These are phyloP conservation scores for Vitis hybrid DNA, from an alignment of 177 flowering plant species.

Conservation along the genomic window DNA sequence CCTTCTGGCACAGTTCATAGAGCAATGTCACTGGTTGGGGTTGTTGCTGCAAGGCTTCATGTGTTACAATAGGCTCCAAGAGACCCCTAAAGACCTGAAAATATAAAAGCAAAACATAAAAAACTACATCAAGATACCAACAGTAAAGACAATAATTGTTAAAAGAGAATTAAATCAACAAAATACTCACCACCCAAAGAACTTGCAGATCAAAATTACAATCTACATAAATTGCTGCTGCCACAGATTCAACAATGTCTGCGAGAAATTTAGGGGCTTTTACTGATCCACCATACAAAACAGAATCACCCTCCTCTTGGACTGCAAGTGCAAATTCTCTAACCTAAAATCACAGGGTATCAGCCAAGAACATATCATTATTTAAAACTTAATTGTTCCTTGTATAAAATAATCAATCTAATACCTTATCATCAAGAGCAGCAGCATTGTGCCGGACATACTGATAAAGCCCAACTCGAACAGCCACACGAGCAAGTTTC, in stretches of 20 bases:
- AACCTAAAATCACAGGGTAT: conserved; percentile 38
- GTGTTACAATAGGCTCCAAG: conserved; percentile 68
- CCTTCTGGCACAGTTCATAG: conserved; percentile 67
- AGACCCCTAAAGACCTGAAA: conserved; percentile 50
- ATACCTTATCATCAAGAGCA: conserved; percentile 53
- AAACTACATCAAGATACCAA: no score
- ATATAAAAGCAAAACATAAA: no score
- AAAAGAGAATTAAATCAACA: no score
- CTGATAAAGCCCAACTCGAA: conserved; percentile 43
- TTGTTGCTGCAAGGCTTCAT: conserved; percentile 46
- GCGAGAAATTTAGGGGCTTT: conserved; percentile 89
- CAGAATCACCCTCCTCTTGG: conserved; percentile 36
- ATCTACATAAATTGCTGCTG: conserved; percentile 79
- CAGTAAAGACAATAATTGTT: not conserved
- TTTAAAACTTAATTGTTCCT: not conserved
- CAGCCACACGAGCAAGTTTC: conserved; percentile 88
- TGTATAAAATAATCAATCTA: no score
- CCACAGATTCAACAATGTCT: conserved; percentile 79
- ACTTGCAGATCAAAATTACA: conserved; percentile 43
- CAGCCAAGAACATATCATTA: not conserved
- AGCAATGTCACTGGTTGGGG: conserved; percentile 70
- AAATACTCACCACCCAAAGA: conserved; percentile 56
- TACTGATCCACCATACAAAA: conserved; percentile 44
- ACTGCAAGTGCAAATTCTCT: conserved; percentile 51
- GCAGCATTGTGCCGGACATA: conserved; percentile 52